Evolutionary conservation across 352 stramenopile genomes (phyloP).

Genomic region (Phytophthora hibernalis): DNA sequence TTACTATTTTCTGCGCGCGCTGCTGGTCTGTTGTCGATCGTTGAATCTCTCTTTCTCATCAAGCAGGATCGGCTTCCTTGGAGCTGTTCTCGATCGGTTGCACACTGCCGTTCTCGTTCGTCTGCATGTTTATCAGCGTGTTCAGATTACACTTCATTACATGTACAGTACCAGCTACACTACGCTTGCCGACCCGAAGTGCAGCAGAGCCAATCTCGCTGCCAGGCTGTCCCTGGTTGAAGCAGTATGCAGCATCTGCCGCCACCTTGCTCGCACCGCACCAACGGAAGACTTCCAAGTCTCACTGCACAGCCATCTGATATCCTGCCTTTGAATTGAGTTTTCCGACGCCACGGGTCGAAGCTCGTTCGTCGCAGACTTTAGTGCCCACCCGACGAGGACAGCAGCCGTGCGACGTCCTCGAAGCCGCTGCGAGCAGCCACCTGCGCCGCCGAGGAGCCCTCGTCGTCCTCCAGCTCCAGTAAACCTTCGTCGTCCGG

Average conservation of each 20-base stretch:
- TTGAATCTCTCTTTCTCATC: constrained; percentile 3
- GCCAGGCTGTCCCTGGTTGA: constrained; percentile 3
- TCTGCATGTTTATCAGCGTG: constrained; percentile 21
- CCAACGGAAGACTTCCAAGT: not conserved
- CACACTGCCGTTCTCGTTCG: no score
- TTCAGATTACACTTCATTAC: constrained; percentile 7
- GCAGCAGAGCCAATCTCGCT: not conserved
- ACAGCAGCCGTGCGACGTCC: constrained; percentile 38
- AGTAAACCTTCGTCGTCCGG: constrained; percentile 16
- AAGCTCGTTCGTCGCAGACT: not conserved
- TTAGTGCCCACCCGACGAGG: not conserved
- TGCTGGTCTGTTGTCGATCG: constrained; percentile 11
- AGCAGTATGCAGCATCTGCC: constrained; percentile 9
- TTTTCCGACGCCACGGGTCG: no score
- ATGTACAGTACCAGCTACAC: not conserved
- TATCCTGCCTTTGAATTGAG: no score
- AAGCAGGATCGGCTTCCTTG: no score
- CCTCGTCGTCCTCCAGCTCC: constrained; percentile 29
- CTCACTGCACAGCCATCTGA: not conserved
- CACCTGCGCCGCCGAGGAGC: constrained; percentile 35
- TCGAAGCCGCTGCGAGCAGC: constrained; percentile 30
- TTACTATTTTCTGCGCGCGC: no score
- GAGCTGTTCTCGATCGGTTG: not conserved
- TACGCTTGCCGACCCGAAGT: not conserved
- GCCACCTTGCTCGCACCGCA: not conserved